A percentile compares a stretch with the other conserved stretches of the same genome.
These are phyloP conservation scores for Rhodotorula kratochvilovae DNA, from an alignment of 768 basidiomycete species.

Conservation along the genomic window DNA sequence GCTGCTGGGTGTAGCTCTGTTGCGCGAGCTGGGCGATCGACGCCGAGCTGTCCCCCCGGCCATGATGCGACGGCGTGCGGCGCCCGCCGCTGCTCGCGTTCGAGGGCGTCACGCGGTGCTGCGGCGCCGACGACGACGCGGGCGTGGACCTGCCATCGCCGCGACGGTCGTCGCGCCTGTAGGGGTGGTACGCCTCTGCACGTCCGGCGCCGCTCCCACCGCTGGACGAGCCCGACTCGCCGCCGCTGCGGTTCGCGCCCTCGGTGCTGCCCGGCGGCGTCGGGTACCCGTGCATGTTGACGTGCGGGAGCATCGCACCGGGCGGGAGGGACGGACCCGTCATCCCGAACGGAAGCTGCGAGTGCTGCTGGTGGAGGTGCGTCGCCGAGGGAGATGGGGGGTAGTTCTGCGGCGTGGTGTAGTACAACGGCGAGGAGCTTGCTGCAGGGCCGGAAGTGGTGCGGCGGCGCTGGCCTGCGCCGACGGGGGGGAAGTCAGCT, in stretches of 20 bases:
- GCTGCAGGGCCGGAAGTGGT: slow-evolving; percentile 24
- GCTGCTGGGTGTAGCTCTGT: not conserved
- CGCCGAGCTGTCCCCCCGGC: not conserved
- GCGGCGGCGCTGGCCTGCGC: slow-evolving; percentile 18
- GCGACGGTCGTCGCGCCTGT: slow-evolving; percentile 9
- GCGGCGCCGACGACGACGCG: not conserved
- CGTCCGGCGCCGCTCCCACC: not conserved
- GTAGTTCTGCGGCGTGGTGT: slow-evolving; percentile 12
- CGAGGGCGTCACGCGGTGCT: slow-evolving; percentile 4
- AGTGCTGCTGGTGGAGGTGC: not conserved
- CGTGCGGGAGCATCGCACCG: slow-evolving; percentile 31
- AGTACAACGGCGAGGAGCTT: not conserved
- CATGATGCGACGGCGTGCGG: not conserved
- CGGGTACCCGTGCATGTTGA: slow-evolving; percentile 28
- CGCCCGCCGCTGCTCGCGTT: slow-evolving; percentile 16
- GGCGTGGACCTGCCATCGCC: not conserved
- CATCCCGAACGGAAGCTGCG: not conserved
- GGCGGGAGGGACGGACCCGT: slow-evolving; percentile 10
- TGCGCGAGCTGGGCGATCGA: not conserved
- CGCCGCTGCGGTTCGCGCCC: slow-evolving; percentile 11
- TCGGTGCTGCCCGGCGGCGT: slow-evolving; percentile 33
- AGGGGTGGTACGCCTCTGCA: slow-evolving; percentile 33
- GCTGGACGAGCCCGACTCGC: slow-evolving; percentile 18
- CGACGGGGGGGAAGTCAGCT: not conserved
- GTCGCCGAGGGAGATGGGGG: slow-evolving; percentile 7